Evolutionary conservation across 768 basidiomycete genomes (phyloP), one percentile per base, ranked within the genome.

Genomic region (Rhizopogon vinicolor): DNA sequence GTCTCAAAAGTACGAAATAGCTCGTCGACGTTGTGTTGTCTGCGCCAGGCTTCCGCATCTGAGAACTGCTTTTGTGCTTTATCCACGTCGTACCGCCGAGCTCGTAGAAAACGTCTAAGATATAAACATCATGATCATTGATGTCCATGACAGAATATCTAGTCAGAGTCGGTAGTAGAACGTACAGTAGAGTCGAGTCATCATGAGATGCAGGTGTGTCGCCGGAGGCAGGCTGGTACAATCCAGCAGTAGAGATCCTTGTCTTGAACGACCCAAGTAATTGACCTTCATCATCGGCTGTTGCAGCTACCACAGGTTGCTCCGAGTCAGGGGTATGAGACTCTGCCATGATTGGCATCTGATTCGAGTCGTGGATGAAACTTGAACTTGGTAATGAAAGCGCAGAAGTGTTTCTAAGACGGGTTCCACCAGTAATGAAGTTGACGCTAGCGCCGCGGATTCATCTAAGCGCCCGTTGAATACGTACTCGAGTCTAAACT

Each of bases 51-150:
- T 62, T 87, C 83, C 0, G 86, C 73, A 14, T 79, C 78, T 2
- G 82, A 68, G 63, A 92, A 92, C 64, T 93, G 89, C 57, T 82
- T 80, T 68, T 82, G 75, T 0, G 91, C 90, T 56, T 81, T 79
- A 18, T 69, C 61, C 13, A 78, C 72, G 56, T 89, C 79, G 65
- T 84, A 93, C 54, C 76, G 75, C 56, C 92, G 77, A 5, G 92
- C 92, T n/a, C 90, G 81, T 3, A 93, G 80, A 65, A 92, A 93
- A 10, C 92, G 87, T 25, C 91, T 93, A 67, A n/a, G 33, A 40
- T 55, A 37, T 9, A 37, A 56, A 22, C 57, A 8, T 14, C 33
- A 16, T 40, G 29, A n/a, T n/a, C n/a, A n/a, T n/a, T n/a, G n/a
- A 44, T 41, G 44, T 54, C 19, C 25, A 25, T 5, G 25, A 43